phyloP scores from a whole-genome alignment of 495 filamentous ascomycete species.

The Annulohypoxylon bovei region DNA sequence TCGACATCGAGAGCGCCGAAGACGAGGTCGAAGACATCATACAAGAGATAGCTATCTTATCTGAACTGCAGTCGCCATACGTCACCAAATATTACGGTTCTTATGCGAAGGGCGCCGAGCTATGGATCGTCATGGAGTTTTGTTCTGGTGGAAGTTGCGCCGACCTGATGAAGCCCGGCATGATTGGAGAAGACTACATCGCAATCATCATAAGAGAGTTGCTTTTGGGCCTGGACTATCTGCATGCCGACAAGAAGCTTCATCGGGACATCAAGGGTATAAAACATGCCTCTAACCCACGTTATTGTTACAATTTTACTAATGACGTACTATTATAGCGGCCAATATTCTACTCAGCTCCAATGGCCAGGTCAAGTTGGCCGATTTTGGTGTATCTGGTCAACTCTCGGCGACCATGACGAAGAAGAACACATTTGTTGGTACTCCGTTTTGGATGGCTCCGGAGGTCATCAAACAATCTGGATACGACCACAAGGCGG shows the following conservation, averaged over 20 bases:
- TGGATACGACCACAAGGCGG: constrained; percentile 97
- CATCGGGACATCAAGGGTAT: constrained; percentile 97
- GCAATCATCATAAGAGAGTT: constrained; percentile 92
- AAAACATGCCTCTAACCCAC: neutral
- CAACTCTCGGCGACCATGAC: constrained; percentile 99
- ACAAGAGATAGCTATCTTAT: constrained; percentile 95
- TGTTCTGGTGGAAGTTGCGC: constrained; percentile 93
- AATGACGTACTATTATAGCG: constrained; percentile 61
- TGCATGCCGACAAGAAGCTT: constrained; percentile 94
- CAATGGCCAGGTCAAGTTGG: constrained; percentile 94
- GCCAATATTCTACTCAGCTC: constrained; percentile 88
- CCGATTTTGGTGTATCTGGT: constrained; percentile 96
- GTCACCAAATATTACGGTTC: constrained; percentile 98
- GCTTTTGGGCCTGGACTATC: constrained; percentile 87
- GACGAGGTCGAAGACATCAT: constrained; percentile 99
- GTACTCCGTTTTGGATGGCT: constrained; percentile 99
- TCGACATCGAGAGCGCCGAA: constrained; percentile 97
- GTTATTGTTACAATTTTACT: constrained; percentile 7
- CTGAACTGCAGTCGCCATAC: constrained; percentile 90
- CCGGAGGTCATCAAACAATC: constrained; percentile 98
- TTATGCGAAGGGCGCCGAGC: constrained; percentile 90
- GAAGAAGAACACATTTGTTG: constrained; percentile 98
- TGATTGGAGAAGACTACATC: constrained; percentile 94
- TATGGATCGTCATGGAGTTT: constrained; percentile 99
- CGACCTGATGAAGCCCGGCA: constrained; percentile 89